Evolutionary conservation across 768 basidiomycete species (phyloP).

Genomic region (Collybiopsis confluens): DNA sequence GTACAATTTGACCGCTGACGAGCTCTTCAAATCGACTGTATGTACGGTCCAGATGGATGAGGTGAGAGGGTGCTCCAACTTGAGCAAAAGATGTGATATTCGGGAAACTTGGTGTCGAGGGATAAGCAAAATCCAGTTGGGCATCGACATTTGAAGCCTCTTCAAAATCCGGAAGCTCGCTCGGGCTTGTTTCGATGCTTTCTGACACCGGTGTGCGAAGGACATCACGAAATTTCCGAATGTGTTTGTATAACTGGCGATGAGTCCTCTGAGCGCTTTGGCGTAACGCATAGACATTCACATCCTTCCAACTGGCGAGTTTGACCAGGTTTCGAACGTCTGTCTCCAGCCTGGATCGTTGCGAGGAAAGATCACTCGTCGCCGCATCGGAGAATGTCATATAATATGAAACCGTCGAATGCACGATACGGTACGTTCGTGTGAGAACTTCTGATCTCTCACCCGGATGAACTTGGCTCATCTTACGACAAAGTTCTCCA

Average conservation of each 20-base stretch:
- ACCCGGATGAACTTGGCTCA: conserved; percentile 28
- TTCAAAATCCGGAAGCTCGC: conserved; percentile 32
- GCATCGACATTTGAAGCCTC: neutral
- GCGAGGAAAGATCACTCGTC: conserved; percentile 42
- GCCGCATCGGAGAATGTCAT: conserved; percentile 52
- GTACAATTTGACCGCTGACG: conserved; percentile 36
- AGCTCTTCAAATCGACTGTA: conserved; percentile 45
- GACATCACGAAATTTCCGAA: conserved; percentile 88
- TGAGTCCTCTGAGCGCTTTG: conserved; percentile 90
- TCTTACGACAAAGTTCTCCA: conserved; percentile 38
- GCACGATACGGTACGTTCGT: conserved; percentile 55
- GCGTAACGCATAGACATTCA: conserved; percentile 91
- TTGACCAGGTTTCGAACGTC: conserved; percentile 85
- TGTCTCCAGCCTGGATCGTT: conserved; percentile 65
- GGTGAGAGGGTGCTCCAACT: neutral
- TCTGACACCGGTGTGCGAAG: conserved; percentile 65
- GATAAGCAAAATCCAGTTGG: neutral
- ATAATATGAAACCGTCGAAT: conserved; percentile 60
- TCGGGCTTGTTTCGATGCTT: conserved; percentile 32
- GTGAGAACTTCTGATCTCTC: conserved; percentile 30
- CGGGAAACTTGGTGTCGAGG: neutral
- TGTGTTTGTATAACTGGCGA: conserved; percentile 82
- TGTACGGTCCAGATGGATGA: conserved; percentile 37
- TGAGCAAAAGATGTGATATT: neutral
- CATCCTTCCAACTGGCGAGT: conserved; percentile 96